phyloP scores from a whole-genome alignment of 495 filamentous ascomycete species.

The Podospora pseudopauciseta region DNA sequence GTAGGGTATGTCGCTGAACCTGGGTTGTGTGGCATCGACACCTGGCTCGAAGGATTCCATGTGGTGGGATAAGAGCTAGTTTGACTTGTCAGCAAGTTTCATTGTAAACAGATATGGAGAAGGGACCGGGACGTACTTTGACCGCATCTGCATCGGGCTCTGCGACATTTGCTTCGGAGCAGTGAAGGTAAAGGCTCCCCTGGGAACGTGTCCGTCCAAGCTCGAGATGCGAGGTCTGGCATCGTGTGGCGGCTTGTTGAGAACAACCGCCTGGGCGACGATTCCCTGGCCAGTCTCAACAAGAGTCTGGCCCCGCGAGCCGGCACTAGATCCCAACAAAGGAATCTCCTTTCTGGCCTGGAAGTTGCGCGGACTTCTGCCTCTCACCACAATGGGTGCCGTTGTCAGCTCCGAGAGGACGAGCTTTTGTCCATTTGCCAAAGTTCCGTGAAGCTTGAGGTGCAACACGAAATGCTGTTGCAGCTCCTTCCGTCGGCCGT shows the following conservation, averaged over 20 bases:
- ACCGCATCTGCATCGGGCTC: conserved; percentile 51
- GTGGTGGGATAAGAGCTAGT: conserved; percentile 35
- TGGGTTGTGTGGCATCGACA: conserved; percentile 40
- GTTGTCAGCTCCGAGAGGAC: conserved; percentile 69
- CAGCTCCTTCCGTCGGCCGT: conserved; percentile 72
- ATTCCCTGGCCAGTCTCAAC: conserved; percentile 48
- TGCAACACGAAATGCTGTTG: conserved; percentile 79
- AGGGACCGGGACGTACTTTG: conserved; percentile 41
- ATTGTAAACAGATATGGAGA: background rate
- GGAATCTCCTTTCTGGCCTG: conserved; percentile 74
- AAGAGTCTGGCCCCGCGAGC: conserved; percentile 56
- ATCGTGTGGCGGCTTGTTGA: conserved; percentile 49
- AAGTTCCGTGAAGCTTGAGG: conserved; percentile 66
- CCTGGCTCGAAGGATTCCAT: conserved; percentile 40
- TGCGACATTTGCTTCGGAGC: conserved; percentile 48
- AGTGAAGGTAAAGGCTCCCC: conserved; percentile 52
- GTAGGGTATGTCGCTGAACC: conserved; percentile 40
- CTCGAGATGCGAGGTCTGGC: conserved; percentile 43
- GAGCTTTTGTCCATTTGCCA: conserved; percentile 65
- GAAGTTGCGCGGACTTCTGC: conserved; percentile 76
- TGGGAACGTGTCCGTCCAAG: conserved; percentile 41
- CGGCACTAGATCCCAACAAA: conserved; percentile 64
- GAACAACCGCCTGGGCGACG: conserved; percentile 43
- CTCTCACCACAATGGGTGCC: conserved; percentile 72
- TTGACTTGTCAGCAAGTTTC: background rate